Conservation (phyloP, 2,329 filamentous ascomycete species). For the Magnaporthiopsis rhizophila region DNA sequence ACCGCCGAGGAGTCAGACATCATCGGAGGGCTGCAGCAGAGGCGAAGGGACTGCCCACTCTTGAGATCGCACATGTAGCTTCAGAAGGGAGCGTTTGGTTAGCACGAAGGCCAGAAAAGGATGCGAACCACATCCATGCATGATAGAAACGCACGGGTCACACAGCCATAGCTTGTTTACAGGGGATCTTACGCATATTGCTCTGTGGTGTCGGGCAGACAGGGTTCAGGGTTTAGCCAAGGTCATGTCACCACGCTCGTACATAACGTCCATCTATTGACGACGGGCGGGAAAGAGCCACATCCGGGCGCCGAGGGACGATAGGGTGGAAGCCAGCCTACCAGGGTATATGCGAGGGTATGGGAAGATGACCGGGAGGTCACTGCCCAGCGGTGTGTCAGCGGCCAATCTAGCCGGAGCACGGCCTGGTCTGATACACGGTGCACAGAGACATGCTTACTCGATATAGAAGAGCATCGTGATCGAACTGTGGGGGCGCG, state of each 20-base stretch:
- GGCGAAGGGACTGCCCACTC: constrained; percentile 25
- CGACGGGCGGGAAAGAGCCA: background rate
- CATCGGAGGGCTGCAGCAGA: background rate
- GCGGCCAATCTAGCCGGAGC: background rate
- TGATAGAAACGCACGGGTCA: background rate
- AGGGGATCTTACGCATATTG: constrained; percentile 38
- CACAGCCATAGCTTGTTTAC: background rate
- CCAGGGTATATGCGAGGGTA: constrained; percentile 46
- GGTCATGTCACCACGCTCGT: background rate
- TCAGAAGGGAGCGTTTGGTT: background rate
- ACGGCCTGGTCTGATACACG: background rate
- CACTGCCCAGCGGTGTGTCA: constrained; percentile 26
- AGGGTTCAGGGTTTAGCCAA: background rate
- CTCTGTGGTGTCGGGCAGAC: constrained; percentile 24
- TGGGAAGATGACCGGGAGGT: constrained; percentile 49
- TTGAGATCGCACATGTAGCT: constrained; percentile 53
- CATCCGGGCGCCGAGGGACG: background rate
- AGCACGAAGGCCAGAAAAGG: background rate
- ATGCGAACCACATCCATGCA: background rate
- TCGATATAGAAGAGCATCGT: constrained; percentile 3
- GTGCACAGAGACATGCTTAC: background rate
- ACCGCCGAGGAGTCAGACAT: background rate
- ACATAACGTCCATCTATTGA: background rate
- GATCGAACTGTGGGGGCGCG: background rate
- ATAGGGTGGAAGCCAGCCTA: constrained; percentile 9